Base-by-base conservation (phyloP, 1,284 basidiomycete species). In the Abortiporus biennis region DNA sequence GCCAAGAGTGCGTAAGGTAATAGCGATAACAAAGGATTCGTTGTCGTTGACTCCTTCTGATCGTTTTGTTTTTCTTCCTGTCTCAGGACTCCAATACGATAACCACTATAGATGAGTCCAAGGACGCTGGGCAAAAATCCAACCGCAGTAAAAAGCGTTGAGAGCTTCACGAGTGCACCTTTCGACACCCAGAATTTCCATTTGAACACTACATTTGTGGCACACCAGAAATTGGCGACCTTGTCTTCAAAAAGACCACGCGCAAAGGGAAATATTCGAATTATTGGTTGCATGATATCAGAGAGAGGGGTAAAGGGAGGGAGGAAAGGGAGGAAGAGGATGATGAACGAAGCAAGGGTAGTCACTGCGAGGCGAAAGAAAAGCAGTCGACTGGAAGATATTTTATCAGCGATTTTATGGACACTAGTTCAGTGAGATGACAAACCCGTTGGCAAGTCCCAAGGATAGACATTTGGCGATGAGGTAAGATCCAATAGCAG, bases 171-270 rank as follows among this genome's bases (percentile, higher is more conserved):
- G 6, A 88, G 69, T 3, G 67, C 47, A 0, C 51, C 57, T 2
- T 64, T 59, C n/a, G 72, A 66, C 2, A 73, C 61, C 67, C 72
- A 76, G 24, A 62, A 58, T 34, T 77, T 78, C 81, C 92, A 92
- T 61, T 93, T 93, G 62, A 94, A 60, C 8, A 85, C 59, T n/a
- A 92, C 80, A 56, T 93, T 90, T n/a, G 82, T 78, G 17, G 89
- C 86, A 58, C 91, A 96, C 88, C 93, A 97, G 55, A 95, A 88
- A 59, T 96, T 97, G 35, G 92, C 89, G 17, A 97, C 93, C 59
- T 96, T 96, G 68, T 96, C 93, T 61, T 97, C 93, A 54, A 96
- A 96, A 4, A 97, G 71, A 6, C 93, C 92, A 32, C 91, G 81
- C 3, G 78, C 73, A 57, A 97, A 88, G 0, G 93, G 93, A 59